Evolutionary conservation across 768 basidiomycete genomes (phyloP).

Genomic region (Tubosaeta sp.): DNA sequence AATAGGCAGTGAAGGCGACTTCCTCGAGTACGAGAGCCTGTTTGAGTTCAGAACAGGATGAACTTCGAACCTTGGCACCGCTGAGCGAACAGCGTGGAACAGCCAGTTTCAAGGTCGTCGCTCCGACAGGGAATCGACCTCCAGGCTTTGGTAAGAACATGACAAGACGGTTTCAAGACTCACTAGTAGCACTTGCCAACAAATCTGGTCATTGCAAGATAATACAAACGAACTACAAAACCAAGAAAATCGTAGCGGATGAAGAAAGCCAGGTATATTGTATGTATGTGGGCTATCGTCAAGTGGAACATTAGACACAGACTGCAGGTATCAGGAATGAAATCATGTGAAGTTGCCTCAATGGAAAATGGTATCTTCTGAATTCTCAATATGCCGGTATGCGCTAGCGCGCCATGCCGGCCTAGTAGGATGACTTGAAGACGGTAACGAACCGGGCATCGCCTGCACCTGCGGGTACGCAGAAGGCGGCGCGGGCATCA

Average conservation of each 20-base stretch:
- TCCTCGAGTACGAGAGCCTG: constrained; percentile 55
- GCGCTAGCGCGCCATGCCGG: background rate
- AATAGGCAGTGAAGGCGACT: constrained; percentile 61
- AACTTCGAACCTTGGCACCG: constrained; percentile 32
- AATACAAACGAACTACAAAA: background rate
- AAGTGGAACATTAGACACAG: background rate
- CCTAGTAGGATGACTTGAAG: background rate
- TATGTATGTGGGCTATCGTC: background rate
- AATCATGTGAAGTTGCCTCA: background rate
- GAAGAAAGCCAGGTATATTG: background rate
- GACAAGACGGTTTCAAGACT: too few relatives aligned
- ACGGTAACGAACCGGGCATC: constrained; percentile 25
- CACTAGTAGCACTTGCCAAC: too few relatives aligned
- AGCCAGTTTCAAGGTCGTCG: constrained; percentile 51
- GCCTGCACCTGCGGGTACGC: constrained; percentile 20
- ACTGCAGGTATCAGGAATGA: background rate
- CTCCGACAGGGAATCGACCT: constrained; percentile 56
- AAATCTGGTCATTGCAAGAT: too few relatives aligned
- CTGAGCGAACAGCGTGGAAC: constrained; percentile 41
- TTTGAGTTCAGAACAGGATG: constrained; percentile 20
- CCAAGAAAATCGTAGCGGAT: background rate
- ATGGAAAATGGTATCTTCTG: background rate
- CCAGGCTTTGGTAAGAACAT: constrained; percentile 40
- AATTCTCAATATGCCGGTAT: background rate
- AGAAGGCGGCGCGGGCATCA: constrained; percentile 20